Conservation (phyloP, 495 filamentous ascomycete genomes). For the Aspergillus affinis region DNA sequence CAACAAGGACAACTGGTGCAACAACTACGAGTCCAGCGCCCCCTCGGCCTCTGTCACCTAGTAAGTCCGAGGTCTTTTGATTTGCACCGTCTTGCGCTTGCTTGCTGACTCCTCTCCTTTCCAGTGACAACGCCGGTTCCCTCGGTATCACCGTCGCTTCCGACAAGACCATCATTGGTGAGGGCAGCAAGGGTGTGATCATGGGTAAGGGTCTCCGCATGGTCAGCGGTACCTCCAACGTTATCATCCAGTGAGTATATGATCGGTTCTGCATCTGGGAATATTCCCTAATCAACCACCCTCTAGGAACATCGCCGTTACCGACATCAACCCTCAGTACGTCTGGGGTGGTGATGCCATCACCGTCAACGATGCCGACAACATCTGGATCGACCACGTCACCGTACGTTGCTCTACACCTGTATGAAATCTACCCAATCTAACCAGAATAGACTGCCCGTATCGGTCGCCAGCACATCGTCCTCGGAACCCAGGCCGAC, state of each 20-base stretch:
- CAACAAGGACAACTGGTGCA: slow-evolving; percentile 50
- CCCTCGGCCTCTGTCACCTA: slow-evolving; percentile 40
- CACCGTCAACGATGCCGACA: slow-evolving; percentile 40
- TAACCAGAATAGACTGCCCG: slow-evolving; percentile 33
- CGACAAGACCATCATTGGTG: slow-evolving; percentile 46
- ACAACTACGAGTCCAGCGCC: slow-evolving; percentile 38
- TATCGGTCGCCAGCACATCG: slow-evolving; percentile 47
- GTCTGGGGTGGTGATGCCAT: slow-evolving; percentile 53
- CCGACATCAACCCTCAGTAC: slow-evolving; percentile 49
- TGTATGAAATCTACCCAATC: neutral
- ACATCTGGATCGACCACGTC: slow-evolving; percentile 52
- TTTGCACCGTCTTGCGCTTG: too few relatives aligned
- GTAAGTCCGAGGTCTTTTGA: too few relatives aligned
- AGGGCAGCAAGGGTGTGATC: slow-evolving; percentile 38
- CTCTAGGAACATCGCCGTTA: slow-evolving; percentile 42
- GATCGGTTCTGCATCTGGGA: too few relatives aligned
- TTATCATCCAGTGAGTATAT: slow-evolving; percentile 39
- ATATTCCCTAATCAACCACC: too few relatives aligned
- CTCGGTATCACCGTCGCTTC: slow-evolving; percentile 46
- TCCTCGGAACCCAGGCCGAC: slow-evolving; percentile 39
- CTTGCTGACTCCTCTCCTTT: too few relatives aligned
- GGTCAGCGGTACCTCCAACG: slow-evolving; percentile 42
- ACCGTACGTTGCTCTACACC: slow-evolving; percentile 25
- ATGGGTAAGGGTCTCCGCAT: slow-evolving; percentile 47
- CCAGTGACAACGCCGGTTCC: slow-evolving; percentile 39